Conservation (phyloP, 83 land plant species). For the Picea abies region DNA sequence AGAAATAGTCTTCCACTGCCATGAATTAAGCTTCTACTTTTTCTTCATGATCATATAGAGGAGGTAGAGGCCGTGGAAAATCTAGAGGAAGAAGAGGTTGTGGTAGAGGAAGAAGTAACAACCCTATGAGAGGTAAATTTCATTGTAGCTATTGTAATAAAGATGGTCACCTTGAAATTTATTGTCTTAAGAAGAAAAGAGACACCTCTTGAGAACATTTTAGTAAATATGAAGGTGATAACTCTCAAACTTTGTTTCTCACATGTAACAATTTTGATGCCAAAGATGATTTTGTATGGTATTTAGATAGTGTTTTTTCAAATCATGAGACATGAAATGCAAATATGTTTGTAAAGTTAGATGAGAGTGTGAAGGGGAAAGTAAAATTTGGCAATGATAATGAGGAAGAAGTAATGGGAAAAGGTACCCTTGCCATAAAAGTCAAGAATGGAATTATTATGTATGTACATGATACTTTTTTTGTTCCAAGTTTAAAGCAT, state of each 20-base stretch:
- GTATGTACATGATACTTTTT: no score
- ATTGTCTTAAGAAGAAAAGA: background rate
- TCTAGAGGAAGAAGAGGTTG: background rate
- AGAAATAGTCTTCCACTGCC: background rate
- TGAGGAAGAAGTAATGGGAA: background rate
- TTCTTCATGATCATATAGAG: background rate
- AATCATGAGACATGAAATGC: background rate
- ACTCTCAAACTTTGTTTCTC: no score
- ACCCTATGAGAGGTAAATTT: background rate
- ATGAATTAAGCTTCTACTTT: background rate
- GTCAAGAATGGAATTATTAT: no score
- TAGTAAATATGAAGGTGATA: no score
- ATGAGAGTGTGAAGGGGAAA: background rate
- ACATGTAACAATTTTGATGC: no score
- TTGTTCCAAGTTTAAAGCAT: no score
- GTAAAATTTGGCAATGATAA: background rate
- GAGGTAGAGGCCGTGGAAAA: background rate
- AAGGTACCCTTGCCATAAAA: no score
- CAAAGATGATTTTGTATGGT: no score
- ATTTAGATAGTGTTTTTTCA: no score
- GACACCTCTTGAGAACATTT: no score
- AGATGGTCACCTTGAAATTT: background rate
- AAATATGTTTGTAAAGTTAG: background rate
- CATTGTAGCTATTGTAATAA: background rate
- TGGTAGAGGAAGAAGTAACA: background rate